These are phyloP conservation scores for Suhomyces pyralidae DNA, from an alignment of 805 yeast species.

Conservation along the genomic window DNA sequence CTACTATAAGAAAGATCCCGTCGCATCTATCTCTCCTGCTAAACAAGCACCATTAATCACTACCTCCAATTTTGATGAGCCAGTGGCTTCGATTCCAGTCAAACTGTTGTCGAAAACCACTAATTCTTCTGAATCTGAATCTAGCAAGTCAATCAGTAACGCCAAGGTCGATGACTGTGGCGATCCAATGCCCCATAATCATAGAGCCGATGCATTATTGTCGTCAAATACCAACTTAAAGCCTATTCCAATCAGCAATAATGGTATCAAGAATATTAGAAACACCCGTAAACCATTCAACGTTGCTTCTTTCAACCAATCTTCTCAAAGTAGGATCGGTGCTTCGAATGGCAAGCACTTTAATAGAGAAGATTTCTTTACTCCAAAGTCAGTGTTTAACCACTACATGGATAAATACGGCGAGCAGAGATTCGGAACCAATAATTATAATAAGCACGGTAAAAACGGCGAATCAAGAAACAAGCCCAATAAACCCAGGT, in stretches of 20 bases:
- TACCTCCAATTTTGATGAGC: slow-evolving; percentile 4
- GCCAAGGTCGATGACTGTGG: not conserved
- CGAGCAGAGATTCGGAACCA: slow-evolving; percentile 32
- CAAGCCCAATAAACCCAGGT: slow-evolving; percentile 20
- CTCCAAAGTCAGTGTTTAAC: slow-evolving; percentile 71
- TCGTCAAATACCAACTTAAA: slow-evolving; percentile 35
- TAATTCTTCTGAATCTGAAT: slow-evolving; percentile 8
- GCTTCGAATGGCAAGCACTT: slow-evolving; percentile 26
- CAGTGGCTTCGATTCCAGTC: not conserved
- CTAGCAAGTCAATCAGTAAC: not conserved
- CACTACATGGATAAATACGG: slow-evolving; percentile 67
- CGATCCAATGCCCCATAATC: slow-evolving; percentile 31
- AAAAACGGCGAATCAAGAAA: slow-evolving; percentile 10
- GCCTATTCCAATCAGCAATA: slow-evolving; percentile 40
- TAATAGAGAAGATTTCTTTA: slow-evolving; percentile 70
- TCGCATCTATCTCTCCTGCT: slow-evolving; percentile 13
- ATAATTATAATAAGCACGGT: not conserved
- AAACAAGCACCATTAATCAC: slow-evolving; percentile 8
- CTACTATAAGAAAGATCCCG: slow-evolving; percentile 7
- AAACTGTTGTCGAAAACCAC: not conserved
- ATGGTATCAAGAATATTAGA: slow-evolving; percentile 25
- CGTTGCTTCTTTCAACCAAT: slow-evolving; percentile 54
- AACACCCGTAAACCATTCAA: slow-evolving; percentile 59
- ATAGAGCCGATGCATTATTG: slow-evolving; percentile 42
- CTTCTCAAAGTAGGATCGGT: slow-evolving; percentile 9